Evolutionary conservation across 345 rosid genomes (phyloP), one percentile per base, ranked within the genome.

Genomic region (Excoecaria cochinchinensis): DNA sequence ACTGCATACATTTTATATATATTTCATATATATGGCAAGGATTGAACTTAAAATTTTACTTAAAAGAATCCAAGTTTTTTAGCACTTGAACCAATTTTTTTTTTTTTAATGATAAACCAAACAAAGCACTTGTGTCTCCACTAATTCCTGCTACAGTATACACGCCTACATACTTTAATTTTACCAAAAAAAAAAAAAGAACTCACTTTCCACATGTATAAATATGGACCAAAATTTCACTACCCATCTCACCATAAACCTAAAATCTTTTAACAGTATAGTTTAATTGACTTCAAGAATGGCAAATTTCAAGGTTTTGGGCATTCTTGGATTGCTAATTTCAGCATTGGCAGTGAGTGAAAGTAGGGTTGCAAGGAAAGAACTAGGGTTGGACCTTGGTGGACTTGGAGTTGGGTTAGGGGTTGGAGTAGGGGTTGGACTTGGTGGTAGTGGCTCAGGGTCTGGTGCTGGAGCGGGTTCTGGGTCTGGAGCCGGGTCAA

Each of bases 341-440:
- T 80, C 82, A 10, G 56, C 79, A 12, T 69, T 76, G 6, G 80
- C 67, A 55, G 79, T 83, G 67, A 79, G 84, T 63, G 91, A 86
- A 73, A 77, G 89, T 85, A 88, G 94, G 12, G 81, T 81, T 39
- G 92, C 91, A 21, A 87, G 97, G 60, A 87, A 93, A 78, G 93
- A 93, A 81, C 82, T 93, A 38, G 97, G 93, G 6, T 1, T 91
- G 58, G 92, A 93, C 86, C 89, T 90, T 25, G 97, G 94, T 3
- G 98, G 98, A 19, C 51, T 88, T 44, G 94, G 98, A 13, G 74
- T 87, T 60, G 97, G 98, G 65, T 0, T 84, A 56, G 97, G 97
- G n/a, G 78, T 85, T 25, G 94, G 91, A 6, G 0, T 83, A 11
- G 93, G 98, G 24, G 55, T 91, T 68, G 98, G 94, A 48, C 70